Evolutionary conservation across 208 protist species (phyloP), one percentile per base, ranked within the genome.

Genomic region (Trypanosoma melophagium): DNA sequence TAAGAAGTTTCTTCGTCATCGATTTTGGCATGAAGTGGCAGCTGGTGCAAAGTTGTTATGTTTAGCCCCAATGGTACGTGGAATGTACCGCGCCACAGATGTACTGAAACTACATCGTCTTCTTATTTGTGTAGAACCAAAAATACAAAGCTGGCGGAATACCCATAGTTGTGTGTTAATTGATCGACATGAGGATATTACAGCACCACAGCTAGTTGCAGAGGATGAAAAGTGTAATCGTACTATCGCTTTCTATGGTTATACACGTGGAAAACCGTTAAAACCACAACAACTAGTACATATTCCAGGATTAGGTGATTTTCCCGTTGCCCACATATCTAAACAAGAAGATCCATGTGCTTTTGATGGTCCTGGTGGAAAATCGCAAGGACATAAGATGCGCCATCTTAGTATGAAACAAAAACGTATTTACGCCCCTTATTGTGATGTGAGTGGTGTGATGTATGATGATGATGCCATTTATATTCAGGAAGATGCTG

Each of bases 181-280:
- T 45, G 97, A 98, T 62, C 88, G 97, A 17, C 70, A 99, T 42
- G 98, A 99, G 82, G 98, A 99, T 81, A 83, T 99, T n/a, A 99
- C 98, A 0, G 84, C 97, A 55, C 96, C 97, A 7, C 92, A 97
- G 28, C 19, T 75, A 0, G 74, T 98, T 53, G 73, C 75, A 2
- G 61, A 69, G 14, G 69, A 95, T 68, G 87, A 89, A 9, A 77
- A 84, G n/a, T 76, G 74, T 49, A 81, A 88, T 69, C 84, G 97
- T 51, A 88, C 63, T 35, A 81, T 99, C 24, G 86, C 90, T 35
- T 89, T 99, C 25, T 99, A 99, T 89, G 98, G 99, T n/a, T 99
- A 99, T 77, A 76, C 98, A 13, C 84, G 98, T 40, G 98, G 98
- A 40, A 97, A 90, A 31, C 93, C 98, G 44, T 83, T 99, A 63